Percentiles rank a stretch among this genome's conserved stretches.
These are phyloP conservation scores for Glycyrrhiza uralensis DNA, from an alignment of 306 rosid genomes.

Conservation along the genomic window DNA sequence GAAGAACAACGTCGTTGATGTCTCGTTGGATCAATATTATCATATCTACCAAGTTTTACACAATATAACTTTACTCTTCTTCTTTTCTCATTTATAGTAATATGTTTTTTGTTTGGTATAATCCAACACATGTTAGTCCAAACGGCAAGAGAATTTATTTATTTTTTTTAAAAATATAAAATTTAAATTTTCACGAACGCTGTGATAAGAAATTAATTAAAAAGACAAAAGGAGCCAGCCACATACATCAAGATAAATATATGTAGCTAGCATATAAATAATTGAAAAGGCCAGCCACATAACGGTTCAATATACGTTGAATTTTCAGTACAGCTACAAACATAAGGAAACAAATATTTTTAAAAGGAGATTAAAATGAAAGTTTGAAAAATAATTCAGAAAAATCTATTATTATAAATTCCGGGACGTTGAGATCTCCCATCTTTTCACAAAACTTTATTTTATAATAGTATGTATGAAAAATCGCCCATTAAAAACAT, in stretches of 20 bases:
- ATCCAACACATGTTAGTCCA: neutral
- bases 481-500: neutral
- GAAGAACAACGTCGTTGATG: too few relatives aligned
- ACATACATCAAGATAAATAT: neutral
- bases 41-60: too few relatives aligned
- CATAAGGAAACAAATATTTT: neutral
- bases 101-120: too few relatives aligned
- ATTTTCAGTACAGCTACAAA: neutral
- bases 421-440: neutral
- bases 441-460: neutral
- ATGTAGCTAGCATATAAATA: neutral
- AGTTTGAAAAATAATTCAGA: neutral
- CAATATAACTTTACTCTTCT: too few relatives aligned
- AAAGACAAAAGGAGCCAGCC: neutral
- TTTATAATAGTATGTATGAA: neutral
- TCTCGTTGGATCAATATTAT: too few relatives aligned
- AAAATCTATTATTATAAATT: neutral
- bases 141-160: neutral
- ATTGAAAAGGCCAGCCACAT: slow-evolving; percentile 11
- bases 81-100: too few relatives aligned
- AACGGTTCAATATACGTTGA: neutral
- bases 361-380: neutral
- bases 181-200: neutral
- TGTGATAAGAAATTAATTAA: neutral
- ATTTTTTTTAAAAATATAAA: neutral